These are phyloP conservation scores for Nothophaeocryptopus gaeumannii DNA, from an alignment of 2,329 filamentous ascomycete genomes.

Conservation along the genomic window DNA sequence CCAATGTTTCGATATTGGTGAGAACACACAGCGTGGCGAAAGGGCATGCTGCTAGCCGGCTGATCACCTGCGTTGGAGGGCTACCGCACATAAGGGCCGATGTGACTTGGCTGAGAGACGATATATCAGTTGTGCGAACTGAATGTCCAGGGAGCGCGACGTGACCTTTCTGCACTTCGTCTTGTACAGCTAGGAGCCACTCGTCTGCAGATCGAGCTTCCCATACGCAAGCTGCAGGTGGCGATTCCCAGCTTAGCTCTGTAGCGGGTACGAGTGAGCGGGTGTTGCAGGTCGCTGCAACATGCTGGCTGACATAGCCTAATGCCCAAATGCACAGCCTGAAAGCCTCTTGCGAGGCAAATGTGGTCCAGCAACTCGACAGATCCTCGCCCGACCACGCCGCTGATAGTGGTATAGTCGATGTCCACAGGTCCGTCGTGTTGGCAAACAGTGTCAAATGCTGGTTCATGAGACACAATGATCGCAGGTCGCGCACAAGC, in stretches of 20 bases:
- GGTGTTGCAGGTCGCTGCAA: constrained; percentile 1
- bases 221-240: not conserved
- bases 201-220: constrained; percentile 2
- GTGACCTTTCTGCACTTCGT: constrained; percentile 3
- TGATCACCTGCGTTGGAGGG: not conserved
- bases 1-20: not conserved
- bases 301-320: not conserved
- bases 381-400: not conserved
- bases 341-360: constrained; percentile 5
- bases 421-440: too few species aligned
- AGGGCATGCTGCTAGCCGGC: not conserved
- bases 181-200: not conserved
- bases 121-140: too few species aligned
- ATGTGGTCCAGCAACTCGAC: not conserved
- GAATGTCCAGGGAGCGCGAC: not conserved
- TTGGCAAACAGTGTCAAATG: not conserved
- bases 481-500: constrained; percentile 2
- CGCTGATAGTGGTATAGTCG: too few species aligned
- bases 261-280: constrained; percentile 2
- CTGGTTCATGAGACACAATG: constrained; percentile 6
- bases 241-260: constrained; percentile 4
- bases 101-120: too few species aligned
- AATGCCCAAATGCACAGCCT: constrained; percentile 3
- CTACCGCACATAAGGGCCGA: too few species aligned
- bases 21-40: constrained; percentile 2